Base-by-base conservation (phyloP, 2,329 filamentous ascomycete genomes). In the Pseudovirgaria hyperparasitica region DNA sequence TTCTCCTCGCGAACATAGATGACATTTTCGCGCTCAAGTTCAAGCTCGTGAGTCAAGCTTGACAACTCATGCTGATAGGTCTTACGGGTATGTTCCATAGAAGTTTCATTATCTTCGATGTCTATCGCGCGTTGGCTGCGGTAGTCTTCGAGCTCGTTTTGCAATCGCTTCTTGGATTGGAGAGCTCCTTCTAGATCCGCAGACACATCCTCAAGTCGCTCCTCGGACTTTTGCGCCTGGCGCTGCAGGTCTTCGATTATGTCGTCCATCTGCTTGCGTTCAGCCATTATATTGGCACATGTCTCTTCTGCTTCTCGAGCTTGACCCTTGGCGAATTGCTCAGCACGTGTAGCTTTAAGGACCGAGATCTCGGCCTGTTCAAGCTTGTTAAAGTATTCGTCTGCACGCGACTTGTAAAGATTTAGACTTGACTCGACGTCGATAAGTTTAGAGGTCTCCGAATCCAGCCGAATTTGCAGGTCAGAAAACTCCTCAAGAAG, bases 81-180 rank as follows among this genome's bases (percentile, higher is more conserved):
- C 65, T 87, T 90, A 45, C 87, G 74, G 22, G 87, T 94, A 56
- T 96, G 87, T 57, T 98, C 90, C 72, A 94, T 81, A 40, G 82
- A 90, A 7, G 78, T 78, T 55, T 96, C 87, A 54, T 90, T 94
- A 56, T 98, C 87, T 54, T 96, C 90, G 30, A 96, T 82, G 44
- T 96, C 90, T 54, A 92, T 92, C 31, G 86, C 86, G 24, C 87
- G 75, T 55, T 94, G 86, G 48, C 77, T 92, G 33, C 90, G 76
- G 62, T 96, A 98, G 55, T 98, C 87, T 54, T 96, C 87, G 3
- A 98, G 76, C 59, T 98, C 87, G 48, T 96, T 86, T 53, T 98
- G 87, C 14, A 96, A 74, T 32, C 87, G 74, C 58, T 86, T 92
- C 67, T 93, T 93, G 12, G 84, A 75, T 58, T 94, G 86, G 11